Conservation (phyloP, 2,329 filamentous ascomycete genomes). For the Hypocrella siamensis region DNA sequence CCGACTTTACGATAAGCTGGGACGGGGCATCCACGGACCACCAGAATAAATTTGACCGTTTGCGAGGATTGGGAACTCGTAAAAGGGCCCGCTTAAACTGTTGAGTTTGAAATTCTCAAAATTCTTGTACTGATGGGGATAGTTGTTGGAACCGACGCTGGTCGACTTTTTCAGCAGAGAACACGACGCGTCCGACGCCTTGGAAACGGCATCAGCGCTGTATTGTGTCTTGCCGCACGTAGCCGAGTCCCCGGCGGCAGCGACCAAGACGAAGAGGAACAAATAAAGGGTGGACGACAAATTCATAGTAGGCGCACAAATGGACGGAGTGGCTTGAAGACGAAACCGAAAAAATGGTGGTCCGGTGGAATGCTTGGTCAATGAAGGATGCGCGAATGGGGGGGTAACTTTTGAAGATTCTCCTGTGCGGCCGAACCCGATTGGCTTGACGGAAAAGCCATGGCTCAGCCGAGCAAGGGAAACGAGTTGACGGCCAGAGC, state of each 20-base stretch:
- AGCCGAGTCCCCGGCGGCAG: slow-evolving; percentile 11
- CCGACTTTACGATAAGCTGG: slow-evolving; percentile 1
- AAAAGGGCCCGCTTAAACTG: slow-evolving; percentile 38
- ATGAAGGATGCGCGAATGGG: too few species aligned
- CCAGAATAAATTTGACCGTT: slow-evolving; percentile 35
- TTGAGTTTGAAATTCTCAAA: slow-evolving; percentile 45
- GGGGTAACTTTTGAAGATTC: too few species aligned
- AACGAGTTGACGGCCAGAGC: too few species aligned
- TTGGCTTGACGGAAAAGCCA: too few species aligned
- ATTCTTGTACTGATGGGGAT: slow-evolving; percentile 46
- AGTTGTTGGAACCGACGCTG: slow-evolving; percentile 20
- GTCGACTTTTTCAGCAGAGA: slow-evolving; percentile 25
- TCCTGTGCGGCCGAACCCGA: too few species aligned
- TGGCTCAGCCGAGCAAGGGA: too few species aligned
- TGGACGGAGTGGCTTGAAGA: neutral
- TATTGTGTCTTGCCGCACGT: slow-evolving; percentile 40
- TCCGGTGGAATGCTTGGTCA: neutral
- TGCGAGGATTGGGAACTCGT: slow-evolving; percentile 45
- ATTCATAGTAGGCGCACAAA: slow-evolving; percentile 1
- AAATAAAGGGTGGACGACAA: slow-evolving; percentile 4
- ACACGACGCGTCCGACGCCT: slow-evolving; percentile 35
- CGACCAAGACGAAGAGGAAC: slow-evolving; percentile 5
- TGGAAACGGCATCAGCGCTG: slow-evolving; percentile 23
- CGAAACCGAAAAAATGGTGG: neutral
- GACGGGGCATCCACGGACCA: slow-evolving; percentile 20